Conservation (phyloP, 2,329 filamentous ascomycete species). For the Colletotrichum zoysiae region DNA sequence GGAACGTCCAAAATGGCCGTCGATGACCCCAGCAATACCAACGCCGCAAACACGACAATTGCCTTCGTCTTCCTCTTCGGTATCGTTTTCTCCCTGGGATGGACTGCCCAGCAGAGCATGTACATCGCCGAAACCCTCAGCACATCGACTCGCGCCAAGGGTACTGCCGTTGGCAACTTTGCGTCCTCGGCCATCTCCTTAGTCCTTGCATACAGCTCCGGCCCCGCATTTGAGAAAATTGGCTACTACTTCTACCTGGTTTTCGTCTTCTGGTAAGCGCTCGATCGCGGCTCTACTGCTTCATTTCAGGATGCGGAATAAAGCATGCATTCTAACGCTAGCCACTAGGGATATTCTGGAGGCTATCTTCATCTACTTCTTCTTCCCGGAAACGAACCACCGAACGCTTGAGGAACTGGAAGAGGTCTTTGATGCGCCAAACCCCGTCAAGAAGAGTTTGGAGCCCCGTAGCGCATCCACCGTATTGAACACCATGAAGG, state of each 20-base stretch:
- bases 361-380: conserved; percentile 60
- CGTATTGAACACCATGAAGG: conserved; percentile 50
- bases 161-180: conserved; percentile 59
- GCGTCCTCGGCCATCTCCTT: conserved; percentile 54
- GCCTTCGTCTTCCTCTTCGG: conserved; percentile 67
- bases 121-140: conserved; percentile 63
- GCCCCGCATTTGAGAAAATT: conserved; percentile 58
- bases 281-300: neutral
- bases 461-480: conserved; percentile 58
- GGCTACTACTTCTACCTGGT: conserved; percentile 60
- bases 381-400: conserved; percentile 63
- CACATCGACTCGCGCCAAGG: conserved; percentile 60
- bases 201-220: conserved; percentile 59
- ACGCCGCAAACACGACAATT: conserved; percentile 60
- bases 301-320: neutral
- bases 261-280: conserved; percentile 56
- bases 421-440: conserved; percentile 61
- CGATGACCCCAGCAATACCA: conserved; percentile 52
- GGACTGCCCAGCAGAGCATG: conserved; percentile 64
- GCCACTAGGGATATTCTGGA: conserved; percentile 53
- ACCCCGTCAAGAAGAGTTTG: conserved; percentile 59
- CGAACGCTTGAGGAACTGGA: conserved; percentile 66
- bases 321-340: neutral
- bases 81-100: conserved; percentile 64
- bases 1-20: conserved; percentile 60